Base-by-base conservation (phyloP, 306 rosid genomes). In the Canavalia gladiata region DNA sequence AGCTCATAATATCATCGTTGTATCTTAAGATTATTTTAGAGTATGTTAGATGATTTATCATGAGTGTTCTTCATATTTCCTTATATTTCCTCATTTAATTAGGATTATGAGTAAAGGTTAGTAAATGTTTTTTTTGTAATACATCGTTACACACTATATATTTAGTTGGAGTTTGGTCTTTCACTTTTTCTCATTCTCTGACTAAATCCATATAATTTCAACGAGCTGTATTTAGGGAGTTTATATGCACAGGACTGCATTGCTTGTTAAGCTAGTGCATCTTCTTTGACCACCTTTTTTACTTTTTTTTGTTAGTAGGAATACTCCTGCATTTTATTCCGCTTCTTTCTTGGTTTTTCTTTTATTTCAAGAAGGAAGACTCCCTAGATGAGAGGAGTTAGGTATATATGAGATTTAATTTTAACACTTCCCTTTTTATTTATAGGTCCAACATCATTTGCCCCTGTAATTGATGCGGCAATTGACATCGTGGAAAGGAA, bases 401-500 rank as follows among this genome's bases (percentile, higher is more conserved):
- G 18, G 18, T 70, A 67, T 73, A 39, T 9, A 54, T 54, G 31
- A 63, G 25, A 59, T 25, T 62, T 75, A 31, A 60, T 45, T 47
- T 28, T 80, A 50, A 80, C 45, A 71, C 37, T 25, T 69, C 51
- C 49, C n/a, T 51, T 74, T 64, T 37, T 62, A 41, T 75, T 80
- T 74, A 42, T 49, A 95, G 99, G 99, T 78, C 99, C 99, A 5
- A 95, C 99, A 47, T 95, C 99, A 45, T 95, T 95, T 88, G 86
- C 96, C 37, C 96, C 98, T 6, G 93, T 95, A 79, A 88, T 95
- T 30, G 89, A 90, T 81, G 92, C 94, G 3, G 97, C 99, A 60
- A 90, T 95, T 79, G 90, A 92, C 87, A 89, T 93, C 28, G 98
- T 95, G 79, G 92, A 91, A 83, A 86, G 71, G 73, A 91, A 68